A percentile compares a stretch with the other conserved stretches of the same genome.
phyloP scores from a whole-genome alignment of 1,139 yeast genomes.

The Suhomyces bokatorum region DNA sequence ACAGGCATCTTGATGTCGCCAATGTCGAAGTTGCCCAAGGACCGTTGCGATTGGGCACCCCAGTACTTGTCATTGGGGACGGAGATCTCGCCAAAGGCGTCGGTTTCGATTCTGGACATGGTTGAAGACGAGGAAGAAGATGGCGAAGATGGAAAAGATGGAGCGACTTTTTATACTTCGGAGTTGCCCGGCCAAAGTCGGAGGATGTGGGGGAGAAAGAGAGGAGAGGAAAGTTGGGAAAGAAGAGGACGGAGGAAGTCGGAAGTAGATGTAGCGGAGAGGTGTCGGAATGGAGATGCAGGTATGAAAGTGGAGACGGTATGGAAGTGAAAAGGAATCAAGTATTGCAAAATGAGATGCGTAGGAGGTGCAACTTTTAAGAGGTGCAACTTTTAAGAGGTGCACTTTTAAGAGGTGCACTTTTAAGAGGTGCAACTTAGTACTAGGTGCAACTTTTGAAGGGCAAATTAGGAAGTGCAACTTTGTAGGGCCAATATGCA shows the following conservation, averaged over 20 bases:
- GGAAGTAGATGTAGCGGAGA: too few relatives aligned
- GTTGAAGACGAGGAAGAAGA: not conserved
- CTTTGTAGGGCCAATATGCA: too few relatives aligned
- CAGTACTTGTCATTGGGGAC: slow-evolving; percentile 85
- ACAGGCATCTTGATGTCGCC: slow-evolving; percentile 89
- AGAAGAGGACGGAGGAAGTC: not conserved
- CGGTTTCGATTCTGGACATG: slow-evolving; percentile 72
- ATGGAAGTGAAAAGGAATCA: too few relatives aligned
- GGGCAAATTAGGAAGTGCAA: too few relatives aligned
- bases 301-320: too few relatives aligned
- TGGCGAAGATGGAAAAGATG: not conserved
- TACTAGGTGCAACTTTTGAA: too few relatives aligned
- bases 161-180: slow-evolving; percentile 2
- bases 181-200: slow-evolving; percentile 7
- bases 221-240: not conserved
- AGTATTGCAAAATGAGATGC: too few relatives aligned
- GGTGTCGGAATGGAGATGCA: too few relatives aligned
- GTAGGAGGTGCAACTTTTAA: too few relatives aligned
- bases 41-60: slow-evolving; percentile 98
- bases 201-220: not conserved
- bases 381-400: too few relatives aligned
- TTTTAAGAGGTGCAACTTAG: too few relatives aligned
- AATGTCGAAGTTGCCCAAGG: slow-evolving; percentile 89
- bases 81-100: slow-evolving; percentile 94
- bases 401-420: too few relatives aligned